Evolutionary conservation across 2,329 filamentous ascomycete genomes (phyloP), one percentile per base, ranked within the genome.

Genomic region (Xylaria sp.): DNA sequence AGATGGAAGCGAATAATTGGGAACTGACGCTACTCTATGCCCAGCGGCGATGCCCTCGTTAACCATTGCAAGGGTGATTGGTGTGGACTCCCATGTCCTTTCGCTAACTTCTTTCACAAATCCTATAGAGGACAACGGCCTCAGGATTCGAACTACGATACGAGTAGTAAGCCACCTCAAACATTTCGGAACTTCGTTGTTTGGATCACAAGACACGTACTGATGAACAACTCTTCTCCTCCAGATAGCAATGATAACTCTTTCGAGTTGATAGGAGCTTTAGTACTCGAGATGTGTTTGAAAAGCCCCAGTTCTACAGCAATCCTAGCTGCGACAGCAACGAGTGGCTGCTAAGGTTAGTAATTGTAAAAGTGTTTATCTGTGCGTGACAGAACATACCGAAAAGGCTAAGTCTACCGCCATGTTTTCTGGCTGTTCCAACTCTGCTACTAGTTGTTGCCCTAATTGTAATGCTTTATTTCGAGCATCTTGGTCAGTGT

Each of bases 171-270:
- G 23, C 9, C 46, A 49, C n/a, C 11, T 49, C 7, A 44, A 26
- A 26, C 2, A 7, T 13, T 13, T 13, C 3, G 6, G 38, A 40
- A 13, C 6, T 40, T 10, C 40, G 38, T 0, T 10, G 7, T 15
- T 40, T 17, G 15, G 13, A 42, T 65, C 28, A 68, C 6, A 6
- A 13, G 38, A 9, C 11, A 46, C 36, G 31, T 70, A 77, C 75
- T 57, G 49, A 78, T 77, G 20, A 78, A 40, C 6, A 76, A 51
- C 60, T 76, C 75, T 63, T 78, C 75, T 4, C 72, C 74, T 0
- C 73, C 66, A 1, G 75, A 72, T 4, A 71, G 49, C 0, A 60
- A 53, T 1, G 74, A 74, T 1, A 78, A 73, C 26, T 74, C 63
- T 31, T 63, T 3, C 0, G 73, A 76, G 9, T 63, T 72, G 23